These are phyloP conservation scores for Akanthomyces uredinophilus DNA, from an alignment of 2,329 filamentous ascomycete species.

Conservation along the genomic window DNA sequence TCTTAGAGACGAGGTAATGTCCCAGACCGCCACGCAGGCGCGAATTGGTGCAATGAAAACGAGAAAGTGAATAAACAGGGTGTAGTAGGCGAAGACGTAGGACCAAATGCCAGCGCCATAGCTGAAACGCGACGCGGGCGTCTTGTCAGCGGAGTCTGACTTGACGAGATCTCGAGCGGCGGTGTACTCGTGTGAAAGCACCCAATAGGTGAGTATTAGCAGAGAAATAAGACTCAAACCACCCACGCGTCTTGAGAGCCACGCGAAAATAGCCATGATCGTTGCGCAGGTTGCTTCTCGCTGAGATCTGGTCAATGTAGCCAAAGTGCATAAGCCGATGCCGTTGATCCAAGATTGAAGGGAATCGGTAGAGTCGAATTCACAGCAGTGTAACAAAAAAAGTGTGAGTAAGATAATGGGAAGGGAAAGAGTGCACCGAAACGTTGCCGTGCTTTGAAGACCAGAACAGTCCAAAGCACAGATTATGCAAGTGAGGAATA, in stretches of 20 bases:
- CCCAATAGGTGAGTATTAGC: slow-evolving; percentile 48
- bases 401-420: background rate
- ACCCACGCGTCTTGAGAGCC: slow-evolving; percentile 49
- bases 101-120: slow-evolving; percentile 47
- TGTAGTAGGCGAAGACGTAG: slow-evolving; percentile 58
- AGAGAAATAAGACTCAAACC: slow-evolving; percentile 50
- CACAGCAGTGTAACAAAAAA: background rate
- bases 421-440: background rate
- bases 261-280: slow-evolving; percentile 49
- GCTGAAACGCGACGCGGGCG: slow-evolving; percentile 24
- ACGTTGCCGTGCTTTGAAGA: background rate
- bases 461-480: background rate
- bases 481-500: background rate
- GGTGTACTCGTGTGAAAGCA: slow-evolving; percentile 46
- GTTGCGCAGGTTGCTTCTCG: background rate
- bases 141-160: slow-evolving; percentile 11
- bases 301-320: background rate
- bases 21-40: slow-evolving; percentile 56
- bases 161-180: slow-evolving; percentile 32
- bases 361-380: background rate
- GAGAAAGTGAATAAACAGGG: slow-evolving; percentile 58
- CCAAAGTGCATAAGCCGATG: background rate
- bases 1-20: slow-evolving; percentile 47
- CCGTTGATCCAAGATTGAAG: background rate
- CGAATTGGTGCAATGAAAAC: slow-evolving; percentile 60